Conservation (phyloP, 1,284 basidiomycete species). For the Ceratobasidium sp. region DNA sequence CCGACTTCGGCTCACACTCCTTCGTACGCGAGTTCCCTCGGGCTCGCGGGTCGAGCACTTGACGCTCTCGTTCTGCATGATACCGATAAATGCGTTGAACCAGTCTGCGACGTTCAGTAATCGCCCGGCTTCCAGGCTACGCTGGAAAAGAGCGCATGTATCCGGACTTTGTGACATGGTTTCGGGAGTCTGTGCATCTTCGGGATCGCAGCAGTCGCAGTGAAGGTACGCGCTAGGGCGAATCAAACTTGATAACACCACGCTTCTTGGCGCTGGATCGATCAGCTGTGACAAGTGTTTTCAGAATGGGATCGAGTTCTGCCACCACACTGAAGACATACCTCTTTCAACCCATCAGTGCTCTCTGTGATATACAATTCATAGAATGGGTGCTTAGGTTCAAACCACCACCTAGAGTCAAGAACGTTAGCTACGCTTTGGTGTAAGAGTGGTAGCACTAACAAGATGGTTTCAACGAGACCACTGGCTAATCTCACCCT, state of each 20-base stretch:
- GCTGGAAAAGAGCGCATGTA: conserved; percentile 72
- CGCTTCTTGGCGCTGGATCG: conserved; percentile 30
- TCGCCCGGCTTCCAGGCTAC: conserved; percentile 76
- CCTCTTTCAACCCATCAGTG: conserved; percentile 21
- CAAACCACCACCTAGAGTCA: background rate
- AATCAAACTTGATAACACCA: conserved; percentile 21
- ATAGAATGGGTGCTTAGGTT: background rate
- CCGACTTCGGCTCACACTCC: conserved; percentile 40
- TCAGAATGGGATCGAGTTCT: background rate
- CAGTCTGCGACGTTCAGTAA: conserved; percentile 84
- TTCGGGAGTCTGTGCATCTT: conserved; percentile 10
- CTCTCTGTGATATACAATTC: conserved; percentile 19
- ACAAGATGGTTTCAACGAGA: no score
- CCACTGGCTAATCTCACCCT: no score
- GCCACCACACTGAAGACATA: background rate
- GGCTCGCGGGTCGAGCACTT: conserved; percentile 51
- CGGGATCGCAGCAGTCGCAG: conserved; percentile 34
- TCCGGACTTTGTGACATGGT: conserved; percentile 55
- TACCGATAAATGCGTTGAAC: conserved; percentile 73
- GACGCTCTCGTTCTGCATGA: conserved; percentile 56
- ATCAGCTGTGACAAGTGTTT: conserved; percentile 4
- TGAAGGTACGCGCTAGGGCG: conserved; percentile 25
- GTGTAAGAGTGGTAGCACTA: no score
- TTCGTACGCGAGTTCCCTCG: background rate
- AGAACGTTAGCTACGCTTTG: no score